Conservation (phyloP, 768 basidiomycete species). For the Boletus bicolor region DNA sequence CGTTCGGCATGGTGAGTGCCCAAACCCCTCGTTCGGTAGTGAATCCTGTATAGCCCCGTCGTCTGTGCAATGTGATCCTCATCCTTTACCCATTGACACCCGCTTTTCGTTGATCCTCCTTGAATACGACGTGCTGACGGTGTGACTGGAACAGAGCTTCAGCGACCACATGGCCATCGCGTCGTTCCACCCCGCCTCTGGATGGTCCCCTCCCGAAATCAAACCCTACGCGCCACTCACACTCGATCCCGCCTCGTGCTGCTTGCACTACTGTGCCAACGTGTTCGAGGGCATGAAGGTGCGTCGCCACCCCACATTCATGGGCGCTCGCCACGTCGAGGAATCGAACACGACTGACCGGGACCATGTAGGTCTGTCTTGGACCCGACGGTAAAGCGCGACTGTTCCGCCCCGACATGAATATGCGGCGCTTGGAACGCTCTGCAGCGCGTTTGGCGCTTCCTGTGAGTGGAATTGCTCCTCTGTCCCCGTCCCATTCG, state of each 20-base stretch:
- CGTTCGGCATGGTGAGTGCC: conserved; percentile 55
- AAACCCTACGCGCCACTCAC: conserved; percentile 62
- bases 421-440: conserved; percentile 76
- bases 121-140: neutral
- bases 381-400: conserved; percentile 69
- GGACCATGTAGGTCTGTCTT: conserved; percentile 52
- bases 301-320: neutral
- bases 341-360: neutral
- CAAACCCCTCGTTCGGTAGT: neutral
- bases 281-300: conserved; percentile 72
- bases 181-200: conserved; percentile 57
- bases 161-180: conserved; percentile 76
- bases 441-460: conserved; percentile 71
- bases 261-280: conserved; percentile 58
- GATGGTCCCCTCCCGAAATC: conserved; percentile 73
- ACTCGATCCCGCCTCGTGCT: conserved; percentile 54
- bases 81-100: neutral
- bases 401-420: conserved; percentile 79
- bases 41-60: too few species aligned
- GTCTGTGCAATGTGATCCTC: neutral
- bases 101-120: neutral
- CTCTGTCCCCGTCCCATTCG: neutral
- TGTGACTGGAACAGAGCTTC: neutral
- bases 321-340: neutral
- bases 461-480: conserved; percentile 44